These are phyloP conservation scores for Carpinus viminea DNA, from an alignment of 306 rosid genomes.

Conservation along the genomic window DNA sequence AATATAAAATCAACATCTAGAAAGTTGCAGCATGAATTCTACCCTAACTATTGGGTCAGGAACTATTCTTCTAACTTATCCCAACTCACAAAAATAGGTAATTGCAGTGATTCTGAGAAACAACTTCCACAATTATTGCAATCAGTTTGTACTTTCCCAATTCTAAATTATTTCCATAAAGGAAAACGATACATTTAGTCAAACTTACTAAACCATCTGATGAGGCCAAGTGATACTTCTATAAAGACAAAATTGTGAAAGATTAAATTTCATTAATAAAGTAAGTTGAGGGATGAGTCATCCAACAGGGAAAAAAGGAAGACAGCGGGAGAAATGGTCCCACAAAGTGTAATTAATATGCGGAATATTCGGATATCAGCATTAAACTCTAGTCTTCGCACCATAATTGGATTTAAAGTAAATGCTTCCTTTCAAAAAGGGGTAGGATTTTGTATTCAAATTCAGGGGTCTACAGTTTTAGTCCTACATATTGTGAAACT, in stretches of 20 bases:
- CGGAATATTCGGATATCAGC: not conserved
- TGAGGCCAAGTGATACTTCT: no score
- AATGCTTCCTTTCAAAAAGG: not conserved
- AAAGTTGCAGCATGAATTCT: not conserved
- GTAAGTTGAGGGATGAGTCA: no score
- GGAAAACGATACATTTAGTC: not conserved
- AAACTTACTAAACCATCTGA: not conserved
- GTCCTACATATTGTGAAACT: not conserved
- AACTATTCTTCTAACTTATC: no score
- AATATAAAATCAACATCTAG: not conserved
- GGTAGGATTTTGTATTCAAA: not conserved
- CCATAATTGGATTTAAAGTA: not conserved
- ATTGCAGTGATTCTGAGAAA: not conserved
- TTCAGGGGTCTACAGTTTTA: no score
- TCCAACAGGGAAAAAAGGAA: no score
- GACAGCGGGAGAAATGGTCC: no score
- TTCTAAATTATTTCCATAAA: not conserved
- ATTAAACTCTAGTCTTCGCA: not conserved
- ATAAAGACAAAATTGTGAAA: no score
- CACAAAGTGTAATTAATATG: not conserved
- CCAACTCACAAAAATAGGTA: not conserved
- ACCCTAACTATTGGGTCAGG: no score
- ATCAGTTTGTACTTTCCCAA: not conserved
- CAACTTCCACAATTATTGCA: not conserved
- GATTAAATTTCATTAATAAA: no score